phyloP scores from a whole-genome alignment of 1,284 basidiomycete species.

The Sphagnurus paluster region DNA sequence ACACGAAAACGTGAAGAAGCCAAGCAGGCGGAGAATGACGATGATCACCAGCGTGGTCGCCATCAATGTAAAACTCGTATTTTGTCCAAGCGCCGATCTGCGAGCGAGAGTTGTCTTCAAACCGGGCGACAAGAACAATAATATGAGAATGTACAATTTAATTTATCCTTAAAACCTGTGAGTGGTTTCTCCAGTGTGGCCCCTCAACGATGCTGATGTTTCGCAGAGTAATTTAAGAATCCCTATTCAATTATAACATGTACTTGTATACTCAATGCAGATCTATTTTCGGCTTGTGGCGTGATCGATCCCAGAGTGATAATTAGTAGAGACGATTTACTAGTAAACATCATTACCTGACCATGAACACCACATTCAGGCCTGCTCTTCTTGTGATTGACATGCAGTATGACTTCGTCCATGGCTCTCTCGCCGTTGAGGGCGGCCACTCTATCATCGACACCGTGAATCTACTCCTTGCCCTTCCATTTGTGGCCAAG shows the following conservation, averaged over 20 bases:
- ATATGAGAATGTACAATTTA: slow-evolving; percentile 3
- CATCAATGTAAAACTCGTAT: slow-evolving; percentile 2
- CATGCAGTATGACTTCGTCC: slow-evolving; percentile 47
- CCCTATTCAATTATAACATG: too few species aligned
- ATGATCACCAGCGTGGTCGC: slow-evolving; percentile 10
- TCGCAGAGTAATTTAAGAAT: too few species aligned
- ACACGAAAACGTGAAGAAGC: background rate
- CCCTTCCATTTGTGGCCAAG: slow-evolving; percentile 39
- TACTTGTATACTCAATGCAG: too few species aligned
- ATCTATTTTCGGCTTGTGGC: background rate
- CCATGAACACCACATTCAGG: slow-evolving; percentile 20
- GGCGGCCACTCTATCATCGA: slow-evolving; percentile 41
- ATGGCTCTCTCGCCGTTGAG: slow-evolving; percentile 48
- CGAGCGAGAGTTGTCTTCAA: slow-evolving; percentile 19
- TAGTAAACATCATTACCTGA: too few species aligned
- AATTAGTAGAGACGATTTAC: background rate
- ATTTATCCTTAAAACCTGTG: slow-evolving; percentile 9
- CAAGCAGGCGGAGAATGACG: background rate
- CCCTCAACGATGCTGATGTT: too few species aligned
- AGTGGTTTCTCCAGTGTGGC: too few species aligned
- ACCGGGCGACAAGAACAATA: slow-evolving; percentile 8
- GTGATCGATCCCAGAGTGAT: background rate
- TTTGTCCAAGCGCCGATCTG: slow-evolving; percentile 18
- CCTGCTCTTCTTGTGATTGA: slow-evolving; percentile 43
- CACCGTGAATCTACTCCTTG: slow-evolving; percentile 39